Percentiles rank a stretch among this genome's conserved stretches.
Conservation (phyloP, 352 stramenopile genomes). For the Globisporangium iwayamae region DNA sequence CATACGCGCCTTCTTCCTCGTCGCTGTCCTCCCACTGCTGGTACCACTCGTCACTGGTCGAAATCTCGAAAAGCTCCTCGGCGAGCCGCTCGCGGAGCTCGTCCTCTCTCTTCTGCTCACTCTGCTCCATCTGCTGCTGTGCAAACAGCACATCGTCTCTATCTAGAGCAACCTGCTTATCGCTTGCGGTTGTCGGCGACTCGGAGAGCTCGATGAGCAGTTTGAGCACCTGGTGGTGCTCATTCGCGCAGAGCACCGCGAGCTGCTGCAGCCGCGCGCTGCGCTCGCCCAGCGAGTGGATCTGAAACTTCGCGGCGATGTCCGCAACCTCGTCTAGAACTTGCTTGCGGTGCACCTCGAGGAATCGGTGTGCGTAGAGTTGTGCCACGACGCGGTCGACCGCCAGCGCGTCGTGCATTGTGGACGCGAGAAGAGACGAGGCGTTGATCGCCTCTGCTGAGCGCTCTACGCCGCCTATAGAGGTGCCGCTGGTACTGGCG, state of each 20-base stretch:
- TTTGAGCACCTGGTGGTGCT: slow-evolving; percentile 49
- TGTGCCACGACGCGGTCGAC: slow-evolving; percentile 47
- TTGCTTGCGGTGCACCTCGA: slow-evolving; percentile 47
- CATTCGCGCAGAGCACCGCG: slow-evolving; percentile 17
- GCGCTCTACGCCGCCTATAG: background rate
- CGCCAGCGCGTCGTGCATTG: slow-evolving; percentile 18
- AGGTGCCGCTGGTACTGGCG: background rate
- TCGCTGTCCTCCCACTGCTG: slow-evolving; percentile 56
- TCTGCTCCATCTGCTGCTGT: slow-evolving; percentile 20
- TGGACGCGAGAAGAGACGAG: background rate
- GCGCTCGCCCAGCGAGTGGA: slow-evolving; percentile 50
- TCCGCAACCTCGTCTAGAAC: slow-evolving; percentile 35
- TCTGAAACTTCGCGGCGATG: slow-evolving; percentile 46
- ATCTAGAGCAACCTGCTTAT: slow-evolving; percentile 33
- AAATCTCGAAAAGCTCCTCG: slow-evolving; percentile 58
- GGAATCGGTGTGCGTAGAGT: slow-evolving; percentile 47
- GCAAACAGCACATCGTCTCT: slow-evolving; percentile 10
- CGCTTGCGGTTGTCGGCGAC: slow-evolving; percentile 35
- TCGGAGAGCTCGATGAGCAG: slow-evolving; percentile 58
- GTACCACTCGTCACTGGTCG: slow-evolving; percentile 66
- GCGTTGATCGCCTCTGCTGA: background rate
- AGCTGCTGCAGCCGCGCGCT: slow-evolving; percentile 32
- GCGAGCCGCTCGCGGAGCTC: slow-evolving; percentile 34
- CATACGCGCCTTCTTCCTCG: slow-evolving; percentile 5
- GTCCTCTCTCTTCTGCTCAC: slow-evolving; percentile 16